Base-by-base conservation (phyloP, 2,329 filamentous ascomycete genomes). In the Paramyrothecium sp. region DNA sequence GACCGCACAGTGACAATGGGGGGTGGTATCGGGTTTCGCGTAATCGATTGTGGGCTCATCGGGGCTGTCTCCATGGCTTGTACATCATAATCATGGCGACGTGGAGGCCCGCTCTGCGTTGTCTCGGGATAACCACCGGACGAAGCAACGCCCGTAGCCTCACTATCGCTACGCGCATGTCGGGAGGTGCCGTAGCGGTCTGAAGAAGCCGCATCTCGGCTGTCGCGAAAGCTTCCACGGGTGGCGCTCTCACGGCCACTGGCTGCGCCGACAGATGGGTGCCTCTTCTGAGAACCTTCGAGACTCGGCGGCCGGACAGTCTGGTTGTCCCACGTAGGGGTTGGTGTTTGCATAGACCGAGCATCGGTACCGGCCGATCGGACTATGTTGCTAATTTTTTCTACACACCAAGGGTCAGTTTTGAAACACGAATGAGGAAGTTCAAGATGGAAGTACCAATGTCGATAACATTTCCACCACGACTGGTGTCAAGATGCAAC, bases 1-100 rank as follows among this genome's bases (percentile, higher is more conserved):
- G 94, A 98, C 58, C 94, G 90, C 51, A 99, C 90, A 1, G 91
- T 96, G n/a, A 99, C 92, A 0, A 86, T 90, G 1, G 95, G 95
- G 7, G 92, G 80, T 1, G 95, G 93, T 58, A 98, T 97, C 0
- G 92, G 92, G 65, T 96, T 97, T 66, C 89, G 90, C 11, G 87
- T 82, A 20, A 89, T 82, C 7, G 82, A 76, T 41, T 89, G 87
- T 7, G 92, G 90, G 73, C 87, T 92, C 61, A 85, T 84, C 19
- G 96, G 81, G 34, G 88, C 89, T 0, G 91, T 91, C 73, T 97
- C 94, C 91, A 97, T 97, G 3, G 93, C 92, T 72, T 98, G 94
- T 17, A 97, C 86, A 69, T 98, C 95, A 68, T 97, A 98, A 70
- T 98, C 94, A 69, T 97, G 92, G 56, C 90, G 89, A 65, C 93